A percentile compares a stretch with the other conserved stretches of the same genome.
Evolutionary conservation across 176 grass and related monocot species (phyloP).

Genomic region (Themeda triandra): DNA sequence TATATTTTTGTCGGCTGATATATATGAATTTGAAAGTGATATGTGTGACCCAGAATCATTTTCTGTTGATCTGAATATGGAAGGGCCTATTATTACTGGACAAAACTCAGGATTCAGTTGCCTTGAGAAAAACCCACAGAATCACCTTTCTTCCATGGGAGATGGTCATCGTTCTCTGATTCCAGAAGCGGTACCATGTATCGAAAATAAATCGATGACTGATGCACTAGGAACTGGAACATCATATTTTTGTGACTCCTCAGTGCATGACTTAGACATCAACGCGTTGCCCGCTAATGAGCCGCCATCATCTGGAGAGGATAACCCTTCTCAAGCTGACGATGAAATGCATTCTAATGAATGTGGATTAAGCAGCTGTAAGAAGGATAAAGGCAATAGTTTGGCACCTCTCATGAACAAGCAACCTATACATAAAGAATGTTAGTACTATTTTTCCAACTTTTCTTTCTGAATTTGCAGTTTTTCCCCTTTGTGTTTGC

Average conservation of each 20-base stretch:
- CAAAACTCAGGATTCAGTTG: background rate
- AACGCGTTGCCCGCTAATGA: background rate
- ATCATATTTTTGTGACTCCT: background rate
- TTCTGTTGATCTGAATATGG: background rate
- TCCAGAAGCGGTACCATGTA: background rate
- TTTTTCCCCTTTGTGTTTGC: background rate
- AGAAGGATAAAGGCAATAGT: background rate
- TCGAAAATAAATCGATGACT: slow-evolving; percentile 6
- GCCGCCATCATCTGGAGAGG: background rate
- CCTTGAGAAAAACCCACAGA: background rate
- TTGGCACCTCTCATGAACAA: background rate
- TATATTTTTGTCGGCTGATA: slow-evolving; percentile 40
- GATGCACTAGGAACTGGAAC: background rate
- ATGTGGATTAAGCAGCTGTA: background rate
- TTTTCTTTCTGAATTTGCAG: background rate
- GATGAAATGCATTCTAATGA: background rate
- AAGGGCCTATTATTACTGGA: background rate
- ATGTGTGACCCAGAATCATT: background rate
- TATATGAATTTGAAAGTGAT: slow-evolving; percentile 33
- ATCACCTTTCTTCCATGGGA: background rate
- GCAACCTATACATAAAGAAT: slow-evolving; percentile 12
- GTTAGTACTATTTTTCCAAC: background rate
- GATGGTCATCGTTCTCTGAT: background rate
- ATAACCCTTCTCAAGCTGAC: background rate
- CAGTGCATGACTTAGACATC: slow-evolving; percentile 4